These are phyloP conservation scores for Kurtzmaniella quercitrusa DNA, from an alignment of 1,139 yeast species.

Conservation along the genomic window DNA sequence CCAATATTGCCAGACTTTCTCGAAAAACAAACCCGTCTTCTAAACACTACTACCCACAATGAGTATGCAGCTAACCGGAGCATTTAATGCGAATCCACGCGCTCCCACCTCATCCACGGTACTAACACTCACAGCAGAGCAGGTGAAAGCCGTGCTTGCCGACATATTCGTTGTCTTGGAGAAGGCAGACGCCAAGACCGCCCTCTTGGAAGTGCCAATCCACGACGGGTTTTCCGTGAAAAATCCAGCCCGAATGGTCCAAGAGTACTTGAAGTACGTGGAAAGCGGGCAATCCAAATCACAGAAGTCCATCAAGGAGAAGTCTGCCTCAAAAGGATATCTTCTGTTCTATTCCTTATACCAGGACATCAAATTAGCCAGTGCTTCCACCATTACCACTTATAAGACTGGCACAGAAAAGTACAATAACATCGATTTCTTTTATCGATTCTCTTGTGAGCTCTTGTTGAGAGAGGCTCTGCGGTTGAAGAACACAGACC, in stretches of 20 bases:
- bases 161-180: constrained; percentile 26
- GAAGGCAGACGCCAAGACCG: constrained; percentile 27
- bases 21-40: constrained; percentile 1
- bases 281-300: constrained; percentile 17
- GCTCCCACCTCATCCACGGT: background rate
- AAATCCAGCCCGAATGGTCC: constrained; percentile 26
- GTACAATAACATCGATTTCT: constrained; percentile 60
- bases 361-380: constrained; percentile 70
- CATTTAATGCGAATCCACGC: background rate
- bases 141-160: background rate
- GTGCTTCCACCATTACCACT: constrained; percentile 45
- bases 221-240: constrained; percentile 16
- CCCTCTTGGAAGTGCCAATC: constrained; percentile 30
- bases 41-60: background rate
- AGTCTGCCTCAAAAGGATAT: constrained; percentile 29
- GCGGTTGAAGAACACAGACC: constrained; percentile 26
- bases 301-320: constrained; percentile 19
- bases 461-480: constrained; percentile 67
- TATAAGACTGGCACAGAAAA: constrained; percentile 51
- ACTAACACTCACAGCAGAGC: background rate
- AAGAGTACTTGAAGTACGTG: constrained; percentile 33
- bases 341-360: constrained; percentile 49
- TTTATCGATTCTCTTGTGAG: constrained; percentile 68
- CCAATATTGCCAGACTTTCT: background rate
- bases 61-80: background rate